Percentiles rank a stretch among this genome's conserved stretches.
phyloP scores from a whole-genome alignment of 2,329 filamentous ascomycete species.

The Helotiales sp. region DNA sequence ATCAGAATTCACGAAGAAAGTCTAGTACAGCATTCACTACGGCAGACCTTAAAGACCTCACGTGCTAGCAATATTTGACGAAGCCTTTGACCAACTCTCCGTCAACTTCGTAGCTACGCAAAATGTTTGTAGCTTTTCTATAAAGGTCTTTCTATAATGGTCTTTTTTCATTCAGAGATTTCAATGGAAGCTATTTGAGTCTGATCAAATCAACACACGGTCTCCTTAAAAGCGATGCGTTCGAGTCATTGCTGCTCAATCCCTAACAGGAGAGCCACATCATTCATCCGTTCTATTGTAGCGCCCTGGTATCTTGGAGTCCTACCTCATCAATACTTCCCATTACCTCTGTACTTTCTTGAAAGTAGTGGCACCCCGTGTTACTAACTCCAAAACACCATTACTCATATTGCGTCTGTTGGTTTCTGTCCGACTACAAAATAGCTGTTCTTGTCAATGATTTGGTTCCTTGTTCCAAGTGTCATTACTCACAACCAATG shows the following conservation, averaged over 20 bases:
- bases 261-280: no score
- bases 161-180: no score
- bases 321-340: neutral
- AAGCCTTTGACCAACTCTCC: no score
- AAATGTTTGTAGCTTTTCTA: no score
- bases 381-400: neutral
- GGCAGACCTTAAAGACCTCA: neutral
- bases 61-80: neutral
- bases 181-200: no score
- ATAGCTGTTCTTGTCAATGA: conserved; percentile 4
- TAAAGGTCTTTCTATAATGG: no score
- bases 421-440: conserved; percentile 16
- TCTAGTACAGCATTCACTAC: neutral
- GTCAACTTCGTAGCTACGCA: no score
- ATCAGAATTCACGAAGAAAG: neutral
- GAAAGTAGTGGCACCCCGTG: no score
- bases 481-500: conserved; percentile 12
- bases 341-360: neutral
- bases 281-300: neutral
- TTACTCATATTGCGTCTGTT: neutral
- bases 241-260: no score
- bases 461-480: neutral
- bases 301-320: neutral
- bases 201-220: no score
- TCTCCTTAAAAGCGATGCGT: no score